Conservation (phyloP, 352 stramenopile genomes). For the Bremia lactucae region DNA sequence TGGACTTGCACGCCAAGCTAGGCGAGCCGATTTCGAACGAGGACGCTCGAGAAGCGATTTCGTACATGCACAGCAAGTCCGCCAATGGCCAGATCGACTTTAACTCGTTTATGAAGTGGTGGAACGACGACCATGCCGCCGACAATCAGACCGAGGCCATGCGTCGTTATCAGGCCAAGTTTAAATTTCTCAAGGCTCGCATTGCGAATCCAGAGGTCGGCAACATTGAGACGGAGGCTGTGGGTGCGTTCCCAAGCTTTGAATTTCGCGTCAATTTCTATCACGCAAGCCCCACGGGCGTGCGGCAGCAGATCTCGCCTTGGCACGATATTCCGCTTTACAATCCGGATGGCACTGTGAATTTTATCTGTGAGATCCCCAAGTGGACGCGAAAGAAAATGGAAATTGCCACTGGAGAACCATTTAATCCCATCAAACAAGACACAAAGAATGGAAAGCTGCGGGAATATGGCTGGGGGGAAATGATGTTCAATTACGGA, state of each 20-base stretch:
- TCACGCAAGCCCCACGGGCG: slow-evolving; percentile 60
- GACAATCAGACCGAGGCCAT: slow-evolving; percentile 68
- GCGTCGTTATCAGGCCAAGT: slow-evolving; percentile 78
- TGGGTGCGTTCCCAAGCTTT: slow-evolving; percentile 80
- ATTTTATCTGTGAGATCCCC: slow-evolving; percentile 96
- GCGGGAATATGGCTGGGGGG: slow-evolving; percentile 92
- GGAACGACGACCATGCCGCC: slow-evolving; percentile 73
- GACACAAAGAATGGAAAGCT: slow-evolving; percentile 97
- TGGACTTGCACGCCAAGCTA: slow-evolving; percentile 74
- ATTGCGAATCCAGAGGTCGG: slow-evolving; percentile 76
- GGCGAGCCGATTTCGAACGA: slow-evolving; percentile 70
- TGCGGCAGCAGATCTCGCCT: slow-evolving; percentile 87
- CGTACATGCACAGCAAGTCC: slow-evolving; percentile 52
- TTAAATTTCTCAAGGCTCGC: slow-evolving; percentile 85
- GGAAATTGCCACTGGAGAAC: slow-evolving; percentile 94
- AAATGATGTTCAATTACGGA: slow-evolving; percentile 99
- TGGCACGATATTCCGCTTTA: slow-evolving; percentile 97
- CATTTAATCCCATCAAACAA: slow-evolving; percentile 98
- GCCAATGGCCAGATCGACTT: slow-evolving; percentile 66
- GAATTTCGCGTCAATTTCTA: slow-evolving; percentile 87
- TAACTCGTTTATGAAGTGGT: slow-evolving; percentile 84
- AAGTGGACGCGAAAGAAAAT: slow-evolving; percentile 98
- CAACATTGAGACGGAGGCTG: slow-evolving; percentile 63
- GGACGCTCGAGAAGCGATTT: slow-evolving; percentile 60
- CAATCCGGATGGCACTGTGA: slow-evolving; percentile 78